These are phyloP conservation scores for Puccinellia tenuiflora DNA, from an alignment of 176 grass and related monocot genomes.

Conservation along the genomic window DNA sequence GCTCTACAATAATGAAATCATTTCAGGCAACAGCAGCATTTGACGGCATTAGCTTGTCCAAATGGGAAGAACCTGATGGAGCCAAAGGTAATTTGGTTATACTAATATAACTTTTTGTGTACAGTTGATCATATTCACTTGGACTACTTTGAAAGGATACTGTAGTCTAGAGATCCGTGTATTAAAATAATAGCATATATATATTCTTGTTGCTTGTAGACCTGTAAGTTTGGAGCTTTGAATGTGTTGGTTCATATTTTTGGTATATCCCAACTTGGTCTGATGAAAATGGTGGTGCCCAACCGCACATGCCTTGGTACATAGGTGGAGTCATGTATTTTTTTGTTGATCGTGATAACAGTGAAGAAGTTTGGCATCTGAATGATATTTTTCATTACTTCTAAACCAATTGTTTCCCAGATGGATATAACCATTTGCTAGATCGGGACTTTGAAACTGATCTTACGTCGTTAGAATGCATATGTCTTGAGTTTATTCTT, in stretches of 20 bases:
- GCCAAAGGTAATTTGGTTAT: constrained; percentile 60
- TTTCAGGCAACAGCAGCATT: constrained; percentile 78
- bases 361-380: not conserved
- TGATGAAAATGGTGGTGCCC: not conserved
- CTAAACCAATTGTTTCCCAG: not conserved
- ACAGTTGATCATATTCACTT: not conserved
- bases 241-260: constrained; percentile 2
- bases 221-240: not conserved
- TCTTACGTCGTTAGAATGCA: not conserved
- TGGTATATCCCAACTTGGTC: not conserved
- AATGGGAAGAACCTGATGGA: constrained; percentile 99
- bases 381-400: constrained; percentile 6
- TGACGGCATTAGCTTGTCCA: constrained; percentile 65
- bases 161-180: not conserved
- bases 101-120: not conserved
- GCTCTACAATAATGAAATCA: constrained; percentile 16
- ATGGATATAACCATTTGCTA: not conserved
- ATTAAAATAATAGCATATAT: not conserved
- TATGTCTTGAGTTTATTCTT: not conserved
- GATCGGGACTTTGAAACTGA: not conserved
- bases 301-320: not conserved
- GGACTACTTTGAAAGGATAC: not conserved
- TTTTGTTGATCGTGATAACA: not conserved
- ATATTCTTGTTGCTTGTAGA: not conserved
- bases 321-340: not conserved